Conservation (phyloP, 2,329 filamentous ascomycete genomes). For the Coniochaeta ligniaria region DNA sequence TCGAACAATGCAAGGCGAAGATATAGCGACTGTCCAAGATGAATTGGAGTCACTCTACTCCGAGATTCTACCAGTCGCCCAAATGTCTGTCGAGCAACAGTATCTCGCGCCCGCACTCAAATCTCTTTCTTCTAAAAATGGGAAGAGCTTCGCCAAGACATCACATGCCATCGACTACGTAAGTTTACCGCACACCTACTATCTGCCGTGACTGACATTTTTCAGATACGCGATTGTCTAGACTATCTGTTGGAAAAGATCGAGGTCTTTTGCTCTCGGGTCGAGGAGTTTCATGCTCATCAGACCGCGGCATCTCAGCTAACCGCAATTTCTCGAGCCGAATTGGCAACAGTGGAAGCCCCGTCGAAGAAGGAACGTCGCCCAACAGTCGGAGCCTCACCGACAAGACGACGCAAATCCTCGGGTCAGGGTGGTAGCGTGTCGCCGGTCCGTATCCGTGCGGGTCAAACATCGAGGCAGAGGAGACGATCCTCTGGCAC, state of each 20-base stretch:
- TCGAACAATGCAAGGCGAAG: conserved; percentile 22
- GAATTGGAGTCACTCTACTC: conserved; percentile 64
- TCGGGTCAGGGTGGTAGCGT: conserved; percentile 8
- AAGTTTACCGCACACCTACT: conserved; percentile 13
- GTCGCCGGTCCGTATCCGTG: conserved; percentile 27
- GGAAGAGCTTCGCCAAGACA: conserved; percentile 35
- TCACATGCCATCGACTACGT: conserved; percentile 44
- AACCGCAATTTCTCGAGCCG: conserved; percentile 32
- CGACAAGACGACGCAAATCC: conserved; percentile 19
- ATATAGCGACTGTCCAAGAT: conserved; percentile 46
- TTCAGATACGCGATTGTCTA: conserved; percentile 44
- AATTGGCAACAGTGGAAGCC: conserved; percentile 25
- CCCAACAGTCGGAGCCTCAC: conserved; percentile 22
- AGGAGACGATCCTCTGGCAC: conserved; percentile 26
- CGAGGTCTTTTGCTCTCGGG: conserved; percentile 29
- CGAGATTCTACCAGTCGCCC: conserved; percentile 61
- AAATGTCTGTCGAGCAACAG: conserved; percentile 65
- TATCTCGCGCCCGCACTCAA: conserved; percentile 53
- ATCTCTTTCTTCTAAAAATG: conserved; percentile 33
- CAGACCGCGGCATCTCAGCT: conserved; percentile 30
- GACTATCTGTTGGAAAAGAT: conserved; percentile 42
- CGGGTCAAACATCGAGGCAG: conserved; percentile 14
- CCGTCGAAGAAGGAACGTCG: conserved; percentile 14
- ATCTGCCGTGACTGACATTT: conserved; percentile 13
- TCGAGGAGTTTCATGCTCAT: conserved; percentile 39